Evolutionary conservation across 495 filamentous ascomycete species (phyloP), one percentile per base, ranked within the genome.

Genomic region (Podospora sp.): DNA sequence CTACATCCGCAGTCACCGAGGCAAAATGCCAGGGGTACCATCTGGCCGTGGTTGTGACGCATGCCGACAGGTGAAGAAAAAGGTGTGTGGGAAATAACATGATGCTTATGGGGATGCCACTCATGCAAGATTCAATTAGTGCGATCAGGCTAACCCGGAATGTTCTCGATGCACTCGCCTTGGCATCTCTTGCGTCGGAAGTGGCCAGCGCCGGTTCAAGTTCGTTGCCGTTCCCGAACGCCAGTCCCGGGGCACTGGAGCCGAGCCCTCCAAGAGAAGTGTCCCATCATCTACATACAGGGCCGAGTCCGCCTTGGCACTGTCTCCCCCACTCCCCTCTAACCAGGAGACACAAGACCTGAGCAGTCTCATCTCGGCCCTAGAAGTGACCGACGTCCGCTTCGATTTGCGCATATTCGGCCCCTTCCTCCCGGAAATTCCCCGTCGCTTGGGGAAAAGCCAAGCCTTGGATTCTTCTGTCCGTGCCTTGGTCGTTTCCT

Each of bases 1-100:
- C 40, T 29, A 9, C 33, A n/a, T n/a, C n/a, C n/a, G n/a, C n/a
- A n/a, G n/a, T n/a, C n/a, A n/a, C n/a, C n/a, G 27, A 36, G 16
- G 26, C 26, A 68, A 25, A 11, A 86, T 86, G 84, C 83, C 83
- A 0, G 83, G 84, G 7, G 83, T 85, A 16, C 81, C 81, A 11
- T 77, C 79, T 6, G 78, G 81, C 29, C 77, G 77, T 65, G 82
- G 79, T 25, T 86, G 84, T 65, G 80, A 84, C 29, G 78, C 71
- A 7, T 86, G 83, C 69, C 81, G 83, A 29, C 79, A 80, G 59
- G 79, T 80, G 63, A 86, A 84, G 76, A 85, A 86, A 72, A 85
- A 85, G 78, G 84, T 85, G 29, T 33, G 29, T 33, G 29, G 8
- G 29, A 71, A 25, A 61, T 21, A 18, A 61, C 18, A n/a, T n/a